Base-by-base conservation (phyloP, 2,329 filamentous ascomycete species). In the Colletotrichum cordylinicola region DNA sequence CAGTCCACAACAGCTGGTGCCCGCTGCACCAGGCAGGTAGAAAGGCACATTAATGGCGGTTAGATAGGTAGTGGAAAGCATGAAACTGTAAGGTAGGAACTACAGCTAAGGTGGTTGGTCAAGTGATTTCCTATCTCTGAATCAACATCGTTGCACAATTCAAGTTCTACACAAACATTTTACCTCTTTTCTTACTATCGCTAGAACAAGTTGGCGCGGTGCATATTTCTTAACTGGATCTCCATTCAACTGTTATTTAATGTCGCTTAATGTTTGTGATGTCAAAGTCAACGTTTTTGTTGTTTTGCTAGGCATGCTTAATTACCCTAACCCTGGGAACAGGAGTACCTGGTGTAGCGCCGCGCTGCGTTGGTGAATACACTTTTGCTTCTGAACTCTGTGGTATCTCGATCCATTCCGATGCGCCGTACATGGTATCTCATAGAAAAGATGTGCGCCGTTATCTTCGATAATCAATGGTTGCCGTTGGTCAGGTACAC, bases 361-460 rank as follows among this genome's bases (percentile, higher is more conserved):
- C 9, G 21, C 31, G 21, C 24, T 18, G 65, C 37, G 37, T 10
- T 18, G 6, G 15, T 48, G 7, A 52, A 55, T 33, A 31, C 61
- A 43, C 43, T 33, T 27, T 56, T 56, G 29, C 27, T 33, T 48
- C 37, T 21, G 15, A 61, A 29, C 21, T 31, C 52, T 39, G 39
- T 72, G 72, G 68, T 72, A 75, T 75, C 52, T 48, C 35, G 37
- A 74, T n/a, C 24, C 24, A 56, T 48, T 15, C 52, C 43, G 3
- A 62, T 61, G 37, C 73, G 62, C 73, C 52, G 37, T 72, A 21
- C 55, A 48, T 60, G 67, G 43, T 48, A 66, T 71, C 72, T 29
- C 12, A 18, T 16, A 24, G 8, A 15, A 73, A 24, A 35, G 7
- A 29, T 48, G 12, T 37, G 69, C 61, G 33, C 69, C 33, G 52